These are phyloP conservation scores for Calonectria multiphialidica DNA, from an alignment of 2,329 filamentous ascomycete genomes.

Conservation along the genomic window DNA sequence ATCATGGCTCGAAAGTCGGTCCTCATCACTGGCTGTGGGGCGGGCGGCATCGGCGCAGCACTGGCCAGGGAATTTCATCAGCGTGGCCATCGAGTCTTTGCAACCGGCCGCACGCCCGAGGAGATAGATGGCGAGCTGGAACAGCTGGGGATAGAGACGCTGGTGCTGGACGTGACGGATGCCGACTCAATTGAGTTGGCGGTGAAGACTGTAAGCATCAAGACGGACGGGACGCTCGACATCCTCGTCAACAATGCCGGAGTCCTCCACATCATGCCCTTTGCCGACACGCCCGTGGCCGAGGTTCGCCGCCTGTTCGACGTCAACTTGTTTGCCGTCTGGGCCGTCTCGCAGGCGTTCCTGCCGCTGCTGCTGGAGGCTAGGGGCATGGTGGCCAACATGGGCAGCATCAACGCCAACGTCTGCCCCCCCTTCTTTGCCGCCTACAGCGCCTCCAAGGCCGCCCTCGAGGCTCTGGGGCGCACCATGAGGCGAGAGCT, in stretches of 20 bases:
- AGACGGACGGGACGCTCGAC: conserved; percentile 1
- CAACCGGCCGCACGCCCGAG: conserved; percentile 10
- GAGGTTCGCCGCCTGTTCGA: conserved; percentile 22
- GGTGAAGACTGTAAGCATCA: neutral
- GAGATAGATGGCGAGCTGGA: conserved; percentile 4
- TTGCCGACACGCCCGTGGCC: conserved; percentile 14
- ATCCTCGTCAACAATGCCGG: conserved; percentile 17
- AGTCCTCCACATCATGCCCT: conserved; percentile 19
- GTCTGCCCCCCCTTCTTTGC: conserved; percentile 6
- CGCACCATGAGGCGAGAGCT: conserved; percentile 18
- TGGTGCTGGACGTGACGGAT: conserved; percentile 11
- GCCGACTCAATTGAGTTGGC: neutral
- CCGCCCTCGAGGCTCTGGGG: conserved; percentile 14
- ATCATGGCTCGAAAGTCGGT: conserved; percentile 6
- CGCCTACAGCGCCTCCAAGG: conserved; percentile 21
- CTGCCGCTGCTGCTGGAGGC: conserved; percentile 23
- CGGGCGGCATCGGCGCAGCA: conserved; percentile 22
- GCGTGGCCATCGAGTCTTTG: conserved; percentile 22
- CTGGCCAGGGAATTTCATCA: conserved; percentile 16
- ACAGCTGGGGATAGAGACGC: conserved; percentile 4
- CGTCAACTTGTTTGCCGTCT: conserved; percentile 19
- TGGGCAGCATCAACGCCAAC: conserved; percentile 12
- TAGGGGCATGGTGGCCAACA: conserved; percentile 19
- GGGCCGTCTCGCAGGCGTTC: conserved; percentile 25
- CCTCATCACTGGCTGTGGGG: conserved; percentile 25